Percentiles rank a stretch among this genome's conserved stretches.
Conservation (phyloP, 1,139 yeast species). For the Blastobotrys malaysiensis region DNA sequence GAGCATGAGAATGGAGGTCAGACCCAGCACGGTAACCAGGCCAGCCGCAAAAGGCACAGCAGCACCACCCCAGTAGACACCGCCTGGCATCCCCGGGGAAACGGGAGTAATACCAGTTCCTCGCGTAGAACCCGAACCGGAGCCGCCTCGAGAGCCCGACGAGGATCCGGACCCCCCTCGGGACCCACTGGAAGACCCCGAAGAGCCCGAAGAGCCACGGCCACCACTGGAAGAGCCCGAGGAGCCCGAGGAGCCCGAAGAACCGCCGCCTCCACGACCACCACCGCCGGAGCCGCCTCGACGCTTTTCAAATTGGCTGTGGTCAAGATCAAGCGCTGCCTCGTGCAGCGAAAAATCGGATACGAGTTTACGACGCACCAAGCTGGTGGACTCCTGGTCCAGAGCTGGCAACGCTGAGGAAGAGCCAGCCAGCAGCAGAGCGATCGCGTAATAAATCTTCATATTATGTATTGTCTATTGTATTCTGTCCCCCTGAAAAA, state of each 20-base stretch:
- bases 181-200: background rate
- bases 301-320: conserved; percentile 4
- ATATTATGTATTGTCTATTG: no score
- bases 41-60: conserved; percentile 22
- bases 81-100: conserved; percentile 11
- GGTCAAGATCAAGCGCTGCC: background rate
- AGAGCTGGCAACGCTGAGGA: background rate
- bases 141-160: conserved; percentile 6
- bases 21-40: conserved; percentile 20
- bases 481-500: background rate
- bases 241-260: conserved; percentile 10
- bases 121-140: conserved; percentile 11
- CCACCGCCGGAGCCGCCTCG: conserved; percentile 14
- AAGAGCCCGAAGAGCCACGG: conserved; percentile 3
- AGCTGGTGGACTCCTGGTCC: background rate
- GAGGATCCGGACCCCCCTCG: conserved; percentile 2
- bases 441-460: background rate
- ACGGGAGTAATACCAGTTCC: conserved; percentile 10
- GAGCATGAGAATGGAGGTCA: conserved; percentile 14
- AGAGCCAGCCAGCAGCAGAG: background rate
- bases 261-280: conserved; percentile 11
- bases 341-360: background rate
- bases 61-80: conserved; percentile 25
- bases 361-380: background rate
- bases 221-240: conserved; percentile 7